Conservation (phyloP, 768 basidiomycete genomes). For the Lentinula sp. region DNA sequence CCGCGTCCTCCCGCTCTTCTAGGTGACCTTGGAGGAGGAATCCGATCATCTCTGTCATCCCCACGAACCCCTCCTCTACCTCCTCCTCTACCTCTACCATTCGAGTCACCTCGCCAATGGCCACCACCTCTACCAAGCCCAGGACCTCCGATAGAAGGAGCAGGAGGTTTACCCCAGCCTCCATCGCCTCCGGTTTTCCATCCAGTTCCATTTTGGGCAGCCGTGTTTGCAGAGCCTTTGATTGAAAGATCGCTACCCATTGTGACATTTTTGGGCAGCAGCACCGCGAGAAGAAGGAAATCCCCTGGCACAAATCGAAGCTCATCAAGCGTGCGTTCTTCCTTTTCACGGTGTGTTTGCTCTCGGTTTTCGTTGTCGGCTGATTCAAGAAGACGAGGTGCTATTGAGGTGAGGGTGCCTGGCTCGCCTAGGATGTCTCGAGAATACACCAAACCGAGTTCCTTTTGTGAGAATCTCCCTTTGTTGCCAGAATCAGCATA, state of each 20-base stretch:
- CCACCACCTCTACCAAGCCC: slow-evolving; percentile 51
- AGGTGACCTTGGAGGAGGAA: slow-evolving; percentile 47
- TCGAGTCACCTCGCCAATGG: slow-evolving; percentile 72
- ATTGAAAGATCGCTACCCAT: slow-evolving; percentile 45
- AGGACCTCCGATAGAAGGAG: slow-evolving; percentile 15
- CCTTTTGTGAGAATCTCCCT: slow-evolving; percentile 70
- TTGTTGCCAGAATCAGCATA: slow-evolving; percentile 71
- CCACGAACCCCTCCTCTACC: slow-evolving; percentile 31
- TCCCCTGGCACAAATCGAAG: slow-evolving; percentile 79
- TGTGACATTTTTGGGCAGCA: slow-evolving; percentile 63
- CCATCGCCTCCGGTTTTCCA: slow-evolving; percentile 30
- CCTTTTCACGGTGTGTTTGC: slow-evolving; percentile 42
- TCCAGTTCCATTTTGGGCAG: slow-evolving; percentile 25
- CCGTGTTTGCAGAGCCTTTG: slow-evolving; percentile 34
- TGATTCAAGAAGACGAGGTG: slow-evolving; percentile 58
- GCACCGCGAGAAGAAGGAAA: slow-evolving; percentile 67
- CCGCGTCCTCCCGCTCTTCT: slow-evolving; percentile 31
- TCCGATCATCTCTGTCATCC: slow-evolving; percentile 34
- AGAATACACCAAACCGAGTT: slow-evolving; percentile 76
- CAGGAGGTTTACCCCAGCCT: slow-evolving; percentile 40
- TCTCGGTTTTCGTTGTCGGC: slow-evolving; percentile 25
- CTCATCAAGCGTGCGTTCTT: slow-evolving; percentile 73
- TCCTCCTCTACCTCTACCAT: slow-evolving; percentile 38
- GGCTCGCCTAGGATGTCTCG: slow-evolving; percentile 83
- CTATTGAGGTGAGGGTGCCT: slow-evolving; percentile 50